Evolutionary conservation across 306 rosid species (phyloP), one percentile per base, ranked within the genome.

Genomic region (Cajanus cajan): DNA sequence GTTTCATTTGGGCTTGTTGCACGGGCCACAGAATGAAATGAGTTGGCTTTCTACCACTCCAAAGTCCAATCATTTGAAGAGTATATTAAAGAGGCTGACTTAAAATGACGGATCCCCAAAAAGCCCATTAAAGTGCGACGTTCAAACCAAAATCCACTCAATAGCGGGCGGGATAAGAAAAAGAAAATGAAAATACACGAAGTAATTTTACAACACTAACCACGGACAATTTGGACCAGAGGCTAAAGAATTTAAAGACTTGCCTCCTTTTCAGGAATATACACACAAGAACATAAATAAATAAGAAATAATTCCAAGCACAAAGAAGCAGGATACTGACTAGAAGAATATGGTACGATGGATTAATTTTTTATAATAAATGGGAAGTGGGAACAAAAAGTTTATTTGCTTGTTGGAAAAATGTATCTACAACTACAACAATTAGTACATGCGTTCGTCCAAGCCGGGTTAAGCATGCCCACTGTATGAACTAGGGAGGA

Each of bases 301-400:
- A 72, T 55, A 22, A 63, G 31, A 48, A 47, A 80, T 54, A 36
- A 45, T 50, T 63, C 33, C 15, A 28, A 71, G 44, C 40, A 37
- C 0, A 10, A 50, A 28, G 31, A 28, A 28, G 31, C 31, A 28
- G 36, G 51, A 36, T 55, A 16, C 45, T 8, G 34, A 0, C 7
- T 7, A 57, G 61, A 22, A 48, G 43, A 48, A 43, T 81, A 54
- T 39, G 7, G 21, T 82, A 65, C 10, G 68, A 80, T n/a, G 37
- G 31, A 80, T 6, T 6, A 14, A 1, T n/a, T 69, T 28, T 18
- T 50, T 31, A 43, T 4, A 45, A 71, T 21, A 54, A 54, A 28
- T 28, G 31, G 31, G 28, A 33, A 77, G 31, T 41, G 22, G 54
- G 11, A 7, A 62, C 58, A 76, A 3, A 33, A 69, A 28, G 51